Evolutionary conservation across 2,329 filamentous ascomycete genomes (phyloP).

Genomic region (Fonsecaea erecta): DNA sequence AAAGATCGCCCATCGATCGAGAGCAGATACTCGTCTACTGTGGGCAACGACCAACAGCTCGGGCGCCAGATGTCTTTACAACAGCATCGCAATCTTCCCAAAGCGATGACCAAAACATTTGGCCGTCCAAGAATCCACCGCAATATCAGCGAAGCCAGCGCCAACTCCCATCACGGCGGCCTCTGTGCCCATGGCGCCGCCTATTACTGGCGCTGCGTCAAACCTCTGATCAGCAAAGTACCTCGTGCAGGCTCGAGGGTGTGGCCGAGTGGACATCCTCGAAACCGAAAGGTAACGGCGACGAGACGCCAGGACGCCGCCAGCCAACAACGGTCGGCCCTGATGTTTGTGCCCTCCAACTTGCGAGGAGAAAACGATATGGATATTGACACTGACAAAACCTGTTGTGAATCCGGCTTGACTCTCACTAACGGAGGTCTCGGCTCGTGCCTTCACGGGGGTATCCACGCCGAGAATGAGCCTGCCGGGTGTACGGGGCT

Average conservation of each 20-base stretch:
- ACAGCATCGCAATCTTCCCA: conserved; percentile 25
- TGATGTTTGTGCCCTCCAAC: neutral
- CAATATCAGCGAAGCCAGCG: conserved; percentile 10
- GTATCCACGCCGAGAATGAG: neutral
- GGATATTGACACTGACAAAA: neutral
- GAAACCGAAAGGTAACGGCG: conserved; percentile 4
- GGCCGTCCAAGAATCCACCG: neutral
- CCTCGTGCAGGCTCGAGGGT: conserved; percentile 6
- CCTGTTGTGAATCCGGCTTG: neutral
- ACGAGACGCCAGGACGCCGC: conserved; percentile 17
- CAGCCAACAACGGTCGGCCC: conserved; percentile 3
- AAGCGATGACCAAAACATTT: conserved; percentile 1
- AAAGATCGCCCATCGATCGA: neutral
- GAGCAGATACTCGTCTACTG: neutral
- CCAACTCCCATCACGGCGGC: conserved; percentile 3
- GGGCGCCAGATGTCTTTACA: conserved; percentile 31
- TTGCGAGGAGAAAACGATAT: neutral
- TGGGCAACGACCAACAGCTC: neutral
- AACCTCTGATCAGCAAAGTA: conserved; percentile 19
- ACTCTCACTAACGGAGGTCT: neutral
- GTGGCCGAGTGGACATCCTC: conserved; percentile 11
- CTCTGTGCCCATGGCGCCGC: conserved; percentile 12
- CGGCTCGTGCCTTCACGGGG: neutral
- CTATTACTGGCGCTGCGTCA: conserved; percentile 26
- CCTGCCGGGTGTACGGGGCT: neutral